A percentile compares a stretch with the other conserved stretches of the same genome.
phyloP scores from a whole-genome alignment of 1,284 basidiomycete genomes.

The Laetiporus sulphureus region DNA sequence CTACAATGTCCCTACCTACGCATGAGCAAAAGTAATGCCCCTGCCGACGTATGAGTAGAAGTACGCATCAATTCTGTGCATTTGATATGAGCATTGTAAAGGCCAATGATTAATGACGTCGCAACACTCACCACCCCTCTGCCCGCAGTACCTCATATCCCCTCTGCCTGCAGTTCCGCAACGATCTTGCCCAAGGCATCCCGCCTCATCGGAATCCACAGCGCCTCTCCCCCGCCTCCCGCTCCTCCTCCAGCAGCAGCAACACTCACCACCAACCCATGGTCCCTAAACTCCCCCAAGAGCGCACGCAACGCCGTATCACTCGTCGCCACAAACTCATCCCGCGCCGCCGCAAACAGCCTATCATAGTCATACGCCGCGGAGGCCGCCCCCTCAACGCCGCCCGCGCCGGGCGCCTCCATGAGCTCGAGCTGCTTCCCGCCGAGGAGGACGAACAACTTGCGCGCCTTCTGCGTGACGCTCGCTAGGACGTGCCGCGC shows the following conservation, averaged over 20 bases:
- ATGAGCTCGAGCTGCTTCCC: constrained; percentile 57
- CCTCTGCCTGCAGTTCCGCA: constrained; percentile 20
- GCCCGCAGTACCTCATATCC: constrained; percentile 3
- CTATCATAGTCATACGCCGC: constrained; percentile 57
- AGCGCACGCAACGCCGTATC: constrained; percentile 78
- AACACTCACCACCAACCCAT: constrained; percentile 65
- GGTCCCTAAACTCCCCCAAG: constrained; percentile 86
- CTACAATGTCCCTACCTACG: too few relatives aligned
- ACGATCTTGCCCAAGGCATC: constrained; percentile 44
- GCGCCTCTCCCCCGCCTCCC: constrained; percentile 33
- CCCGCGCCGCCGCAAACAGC: constrained; percentile 60
- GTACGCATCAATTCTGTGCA: too few relatives aligned
- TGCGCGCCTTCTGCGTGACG: constrained; percentile 82
- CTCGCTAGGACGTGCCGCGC: constrained; percentile 79
- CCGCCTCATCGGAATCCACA: constrained; percentile 82
- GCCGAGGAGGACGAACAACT: constrained; percentile 67
- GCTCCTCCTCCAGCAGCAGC: constrained; percentile 31
- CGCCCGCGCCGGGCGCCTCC: constrained; percentile 22
- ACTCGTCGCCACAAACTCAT: constrained; percentile 82
- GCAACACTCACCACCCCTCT: too few relatives aligned
- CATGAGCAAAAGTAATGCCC: too few relatives aligned
- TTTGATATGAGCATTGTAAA: too few relatives aligned
- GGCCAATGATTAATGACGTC: too few relatives aligned
- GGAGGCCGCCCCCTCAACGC: constrained; percentile 23
- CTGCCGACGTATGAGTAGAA: too few relatives aligned